Evolutionary conservation across 441 rosid species (phyloP).

Genomic region (Cnidoscolus chayamansa): DNA sequence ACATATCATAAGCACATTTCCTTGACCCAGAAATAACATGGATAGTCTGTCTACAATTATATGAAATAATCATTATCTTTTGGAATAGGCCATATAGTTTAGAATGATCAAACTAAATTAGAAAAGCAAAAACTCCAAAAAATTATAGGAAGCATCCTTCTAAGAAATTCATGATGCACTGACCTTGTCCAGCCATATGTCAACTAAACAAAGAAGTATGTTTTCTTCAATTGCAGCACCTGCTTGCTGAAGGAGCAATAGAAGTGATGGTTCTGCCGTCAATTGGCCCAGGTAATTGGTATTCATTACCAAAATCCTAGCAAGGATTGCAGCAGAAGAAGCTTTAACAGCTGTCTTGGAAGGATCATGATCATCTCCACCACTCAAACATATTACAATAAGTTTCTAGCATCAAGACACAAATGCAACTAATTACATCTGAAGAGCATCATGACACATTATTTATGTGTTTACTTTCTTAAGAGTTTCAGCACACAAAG

Average conservation of each 20-base stretch:
- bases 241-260: constrained; percentile 65
- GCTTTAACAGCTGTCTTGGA: constrained; percentile 81
- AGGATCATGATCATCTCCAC: constrained; percentile 86
- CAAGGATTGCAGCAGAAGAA: constrained; percentile 80
- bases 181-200: constrained; percentile 98
- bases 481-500: constrained; percentile 17
- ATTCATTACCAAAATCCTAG: constrained; percentile 94
- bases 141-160: constrained; percentile 7
- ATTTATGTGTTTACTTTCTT: background rate
- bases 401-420: constrained; percentile 54
- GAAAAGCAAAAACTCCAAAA: background rate
- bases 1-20: background rate
- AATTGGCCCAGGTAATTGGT: constrained; percentile 80
- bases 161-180: constrained; percentile 22
- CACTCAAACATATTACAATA: constrained; percentile 74
- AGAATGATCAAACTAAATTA: constrained; percentile 1
- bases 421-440: constrained; percentile 9
- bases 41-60: background rate
- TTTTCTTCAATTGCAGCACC: constrained; percentile 65
- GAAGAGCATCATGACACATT: constrained; percentile 5
- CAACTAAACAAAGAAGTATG: constrained; percentile 80
- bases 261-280: constrained; percentile 81
- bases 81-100: background rate
- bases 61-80: background rate
- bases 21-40: background rate